A percentile compares a stretch with the other conserved stretches of the same genome.
Evolutionary conservation across 2,329 filamentous ascomycete species (phyloP).

Genomic region (Aspergillus pseudoviridinutans): DNA sequence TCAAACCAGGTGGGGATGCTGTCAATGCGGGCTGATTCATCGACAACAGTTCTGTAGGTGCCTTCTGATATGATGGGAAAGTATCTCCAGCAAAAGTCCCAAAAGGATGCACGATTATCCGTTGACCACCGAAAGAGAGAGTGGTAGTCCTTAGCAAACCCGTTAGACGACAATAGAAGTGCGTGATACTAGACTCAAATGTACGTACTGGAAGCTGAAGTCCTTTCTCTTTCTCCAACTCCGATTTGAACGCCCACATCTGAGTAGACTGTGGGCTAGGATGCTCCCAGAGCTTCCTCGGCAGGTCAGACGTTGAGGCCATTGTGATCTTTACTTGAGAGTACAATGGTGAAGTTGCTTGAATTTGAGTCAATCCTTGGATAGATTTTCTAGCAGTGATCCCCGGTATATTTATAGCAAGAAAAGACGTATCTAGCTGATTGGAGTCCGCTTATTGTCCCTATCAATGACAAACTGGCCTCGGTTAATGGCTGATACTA

Average conservation of each 20-base stretch:
- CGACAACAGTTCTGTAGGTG: slow-evolving; percentile 57
- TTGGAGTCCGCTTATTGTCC: background rate
- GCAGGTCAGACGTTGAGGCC: slow-evolving; percentile 24
- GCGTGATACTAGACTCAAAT: background rate
- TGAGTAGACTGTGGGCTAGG: slow-evolving; percentile 57
- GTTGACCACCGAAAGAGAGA: slow-evolving; percentile 70
- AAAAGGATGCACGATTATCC: slow-evolving; percentile 60
- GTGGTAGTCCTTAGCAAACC: slow-evolving; percentile 53
- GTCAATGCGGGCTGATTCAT: slow-evolving; percentile 67
- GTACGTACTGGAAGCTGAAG: slow-evolving; percentile 54
- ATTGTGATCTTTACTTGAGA: slow-evolving; percentile 3
- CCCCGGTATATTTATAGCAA: background rate
- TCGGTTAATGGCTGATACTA: background rate
- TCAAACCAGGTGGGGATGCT: slow-evolving; percentile 72
- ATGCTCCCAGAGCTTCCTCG: slow-evolving; percentile 67
- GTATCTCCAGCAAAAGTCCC: slow-evolving; percentile 58
- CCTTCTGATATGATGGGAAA: slow-evolving; percentile 62
- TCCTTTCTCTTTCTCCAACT: slow-evolving; percentile 56
- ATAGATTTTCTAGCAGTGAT: background rate
- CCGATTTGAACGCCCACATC: slow-evolving; percentile 66
- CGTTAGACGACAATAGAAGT: background rate
- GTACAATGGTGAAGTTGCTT: background rate
- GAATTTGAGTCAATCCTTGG: background rate
- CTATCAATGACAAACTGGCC: background rate
- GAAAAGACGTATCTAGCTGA: background rate